Evolutionary conservation across 2,329 filamentous ascomycete genomes (phyloP).

Genomic region (Alternaria panax): DNA sequence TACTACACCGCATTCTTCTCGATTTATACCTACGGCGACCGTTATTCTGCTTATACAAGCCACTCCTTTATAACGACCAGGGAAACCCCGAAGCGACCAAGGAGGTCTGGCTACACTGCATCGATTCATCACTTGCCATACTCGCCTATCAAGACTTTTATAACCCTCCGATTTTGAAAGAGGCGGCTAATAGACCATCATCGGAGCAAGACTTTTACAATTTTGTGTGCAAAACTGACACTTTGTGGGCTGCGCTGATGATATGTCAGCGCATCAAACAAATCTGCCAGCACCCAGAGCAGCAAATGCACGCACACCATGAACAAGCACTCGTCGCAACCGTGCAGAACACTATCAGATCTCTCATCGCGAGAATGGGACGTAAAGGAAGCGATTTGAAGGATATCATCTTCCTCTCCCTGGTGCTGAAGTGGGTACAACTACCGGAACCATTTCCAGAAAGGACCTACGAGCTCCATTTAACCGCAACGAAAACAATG

Average conservation of each 20-base stretch:
- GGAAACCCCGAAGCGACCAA: slow-evolving; percentile 3
- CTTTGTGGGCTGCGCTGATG: slow-evolving; percentile 41
- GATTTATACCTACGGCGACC: slow-evolving; percentile 30
- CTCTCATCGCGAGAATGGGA: slow-evolving; percentile 22
- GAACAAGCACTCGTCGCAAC: slow-evolving; percentile 7
- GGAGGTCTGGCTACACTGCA: slow-evolving; percentile 25
- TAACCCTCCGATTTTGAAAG: slow-evolving; percentile 7
- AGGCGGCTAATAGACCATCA: slow-evolving; percentile 4
- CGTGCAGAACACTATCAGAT: slow-evolving; percentile 22
- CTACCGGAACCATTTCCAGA: background rate
- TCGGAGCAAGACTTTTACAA: slow-evolving; percentile 38
- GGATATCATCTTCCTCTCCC: slow-evolving; percentile 28
- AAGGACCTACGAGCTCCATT: slow-evolving; percentile 5
- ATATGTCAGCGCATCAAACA: slow-evolving; percentile 42
- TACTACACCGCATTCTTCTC: slow-evolving; percentile 25
- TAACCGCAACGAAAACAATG: slow-evolving; percentile 14
- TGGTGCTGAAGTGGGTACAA: slow-evolving; percentile 29
- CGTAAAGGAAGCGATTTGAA: slow-evolving; percentile 30
- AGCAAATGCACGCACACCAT: background rate
- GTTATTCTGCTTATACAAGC: slow-evolving; percentile 27
- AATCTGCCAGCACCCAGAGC: background rate
- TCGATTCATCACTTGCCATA: slow-evolving; percentile 28
- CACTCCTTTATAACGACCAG: slow-evolving; percentile 27
- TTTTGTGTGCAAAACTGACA: slow-evolving; percentile 38
- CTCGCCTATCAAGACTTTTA: slow-evolving; percentile 31